These are phyloP conservation scores for Pontederia paniculata DNA, from an alignment of 176 grass and related monocot genomes.

Conservation along the genomic window DNA sequence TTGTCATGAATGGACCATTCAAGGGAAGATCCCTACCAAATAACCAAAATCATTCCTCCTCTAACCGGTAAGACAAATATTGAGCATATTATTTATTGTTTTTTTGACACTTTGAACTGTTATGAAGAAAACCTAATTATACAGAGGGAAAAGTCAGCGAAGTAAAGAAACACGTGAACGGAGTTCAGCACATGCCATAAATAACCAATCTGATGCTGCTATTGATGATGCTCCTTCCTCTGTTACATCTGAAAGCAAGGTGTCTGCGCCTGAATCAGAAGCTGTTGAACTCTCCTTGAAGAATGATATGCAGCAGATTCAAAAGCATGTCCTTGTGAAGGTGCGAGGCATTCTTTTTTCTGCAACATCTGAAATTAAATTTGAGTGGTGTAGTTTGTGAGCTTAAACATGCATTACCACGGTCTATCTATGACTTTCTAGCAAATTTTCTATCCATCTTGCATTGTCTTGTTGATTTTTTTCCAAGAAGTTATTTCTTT, in stretches of 20 bases:
- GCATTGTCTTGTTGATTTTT: too few species aligned
- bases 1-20: conserved; percentile 41
- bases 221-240: neutral
- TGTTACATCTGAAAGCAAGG: neutral
- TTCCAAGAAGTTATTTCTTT: too few species aligned
- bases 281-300: neutral
- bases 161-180: neutral
- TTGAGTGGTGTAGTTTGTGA: neutral
- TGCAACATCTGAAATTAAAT: neutral
- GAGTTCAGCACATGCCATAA: neutral
- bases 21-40: conserved; percentile 47
- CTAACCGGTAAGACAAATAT: conserved; percentile 50
- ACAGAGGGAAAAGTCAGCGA: conserved; percentile 3
- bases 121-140: neutral
- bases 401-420: neutral
- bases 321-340: conserved; percentile 2
- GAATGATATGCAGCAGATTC: neutral
- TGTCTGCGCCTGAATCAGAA: neutral
- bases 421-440: too few species aligned
- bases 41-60: conserved; percentile 47
- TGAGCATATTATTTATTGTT: neutral
- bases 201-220: conserved; percentile 1
- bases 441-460: too few species aligned
- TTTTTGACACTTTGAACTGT: neutral
- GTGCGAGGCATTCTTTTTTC: neutral